Evolutionary conservation across 2,329 filamentous ascomycete species (phyloP), one percentile per base, ranked within the genome.

Genomic region (Ascosphaera apis): DNA sequence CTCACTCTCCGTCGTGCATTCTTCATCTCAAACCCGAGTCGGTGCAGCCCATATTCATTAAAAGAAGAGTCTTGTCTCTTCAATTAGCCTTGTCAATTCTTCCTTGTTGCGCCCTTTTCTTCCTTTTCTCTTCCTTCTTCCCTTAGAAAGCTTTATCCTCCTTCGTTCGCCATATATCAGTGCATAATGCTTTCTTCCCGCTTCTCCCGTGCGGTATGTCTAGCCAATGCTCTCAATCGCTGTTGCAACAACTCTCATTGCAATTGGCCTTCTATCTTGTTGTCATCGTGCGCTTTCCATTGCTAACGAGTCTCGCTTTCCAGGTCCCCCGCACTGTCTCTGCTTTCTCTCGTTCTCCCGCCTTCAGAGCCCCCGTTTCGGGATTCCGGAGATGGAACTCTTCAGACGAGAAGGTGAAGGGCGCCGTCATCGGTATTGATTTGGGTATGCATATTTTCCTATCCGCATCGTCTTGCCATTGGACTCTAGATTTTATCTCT

Each of bases 361-460:
- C 69, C 53, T 60, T 73, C 55, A 74, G 75, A 62, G 69, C 76
- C 49, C 73, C 81, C 45, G 58, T 80, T 50, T 67, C 67, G 45
- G 72, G 78, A 45, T 81, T 86, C 56, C 72, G 76, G 42, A 51
- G 58, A 53, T 59, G 56, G 55, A 58, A 58, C 50, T 59, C 56
- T 15, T 56, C 58, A 37, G 56, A 58, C 46, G 68, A 70, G 57
- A 93, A 93, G 72, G 81, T 95, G 42, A 81, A 86, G 65, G 88
- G 88, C 54, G 65, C 80, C 53, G 86, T 95, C 58, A 93, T 95
- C 53, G 88, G 88, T 76, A 93, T 95, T 57, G 86, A 95, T 69
- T 65, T 95, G 53, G 86, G 86, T 76, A 67, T 54, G 71, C 63
- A 34, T 5, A 6, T 25, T 11, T 25, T 23, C 4, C 5, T 11